These are phyloP conservation scores for Xylaria sp. DNA, from an alignment of 2,329 filamentous ascomycete genomes.

Conservation along the genomic window DNA sequence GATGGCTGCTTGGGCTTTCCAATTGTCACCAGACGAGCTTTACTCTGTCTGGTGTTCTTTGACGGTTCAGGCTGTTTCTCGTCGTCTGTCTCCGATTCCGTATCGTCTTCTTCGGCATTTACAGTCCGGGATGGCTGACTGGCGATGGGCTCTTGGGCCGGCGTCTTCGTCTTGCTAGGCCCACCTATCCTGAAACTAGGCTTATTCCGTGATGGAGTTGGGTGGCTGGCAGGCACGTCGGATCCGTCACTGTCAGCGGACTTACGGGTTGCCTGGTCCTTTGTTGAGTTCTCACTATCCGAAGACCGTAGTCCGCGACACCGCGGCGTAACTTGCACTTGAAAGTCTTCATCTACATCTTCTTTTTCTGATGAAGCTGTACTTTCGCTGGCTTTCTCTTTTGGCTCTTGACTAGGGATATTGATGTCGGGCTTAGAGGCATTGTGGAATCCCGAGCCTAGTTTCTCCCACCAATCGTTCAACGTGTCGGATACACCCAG, in stretches of 20 bases:
- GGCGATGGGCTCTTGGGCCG: slow-evolving; percentile 24
- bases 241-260: slow-evolving; percentile 42
- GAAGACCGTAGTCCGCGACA: slow-evolving; percentile 49
- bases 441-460: slow-evolving; percentile 48
- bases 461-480: slow-evolving; percentile 62
- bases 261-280: slow-evolving; percentile 26
- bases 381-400: slow-evolving; percentile 35
- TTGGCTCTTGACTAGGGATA: slow-evolving; percentile 30
- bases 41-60: slow-evolving; percentile 30
- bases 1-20: slow-evolving; percentile 47
- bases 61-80: slow-evolving; percentile 32
- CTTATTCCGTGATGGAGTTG: slow-evolving; percentile 30
- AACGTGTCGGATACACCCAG: slow-evolving; percentile 52
- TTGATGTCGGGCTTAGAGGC: slow-evolving; percentile 39
- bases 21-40: slow-evolving; percentile 39
- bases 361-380: slow-evolving; percentile 41
- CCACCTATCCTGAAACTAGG: slow-evolving; percentile 39
- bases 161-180: slow-evolving; percentile 38
- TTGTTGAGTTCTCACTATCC: slow-evolving; percentile 23
- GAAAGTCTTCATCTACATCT: slow-evolving; percentile 61
- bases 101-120: slow-evolving; percentile 44
- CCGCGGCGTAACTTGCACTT: slow-evolving; percentile 62
- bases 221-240: slow-evolving; percentile 40
- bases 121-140: slow-evolving; percentile 45
- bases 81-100: slow-evolving; percentile 47